Evolutionary conservation across 306 rosid genomes (phyloP), one percentile per base, ranked within the genome.

Genomic region (Delonix regia): DNA sequence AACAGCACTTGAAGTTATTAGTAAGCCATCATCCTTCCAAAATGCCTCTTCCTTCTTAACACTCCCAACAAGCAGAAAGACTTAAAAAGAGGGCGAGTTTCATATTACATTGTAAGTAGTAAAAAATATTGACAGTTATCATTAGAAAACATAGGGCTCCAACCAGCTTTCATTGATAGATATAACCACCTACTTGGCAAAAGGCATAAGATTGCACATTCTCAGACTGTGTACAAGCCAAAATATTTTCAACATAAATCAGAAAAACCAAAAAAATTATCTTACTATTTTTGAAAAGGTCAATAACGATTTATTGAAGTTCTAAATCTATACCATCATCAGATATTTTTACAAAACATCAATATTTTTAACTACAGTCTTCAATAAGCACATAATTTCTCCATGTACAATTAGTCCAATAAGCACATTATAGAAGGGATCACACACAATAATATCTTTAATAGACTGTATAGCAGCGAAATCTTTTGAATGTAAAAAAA

Each of bases 401-500:
- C 67, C 69, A 68, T 33, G 63, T 41, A 42, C 51, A 55, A 53
- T 27, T 25, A 39, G 75, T 68, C 51, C 41, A 62, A 70, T 79
- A 59, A 53, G 56, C 78, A 73, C 8, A 33, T 34, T 73, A 78
- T 39, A 81, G 79, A 74, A 82, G 53, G 33, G 72, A 34, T 21
- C 15, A 19, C 36, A 55, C 70, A 28, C 70, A 75, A 67, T 49
- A n/a, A n/a, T n/a, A n/a, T 51, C 42, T 69, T 49, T 57, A 27
- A 79, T 33, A 45, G 24, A 71, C 38, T 42, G 41, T 3, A 68
- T 69, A 69, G 3, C 51, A 41, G 78, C 39, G 73, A 67, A 53
- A 80, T 48, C 57, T 71, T 16, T 47, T 19, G 41, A 81, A 80
- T 11, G 45, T 67, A 75, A 28, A 69, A 62, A 78, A 78, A 73